These are phyloP conservation scores for Aspergillus asperescens DNA, from an alignment of 495 filamentous ascomycete species.

Conservation along the genomic window DNA sequence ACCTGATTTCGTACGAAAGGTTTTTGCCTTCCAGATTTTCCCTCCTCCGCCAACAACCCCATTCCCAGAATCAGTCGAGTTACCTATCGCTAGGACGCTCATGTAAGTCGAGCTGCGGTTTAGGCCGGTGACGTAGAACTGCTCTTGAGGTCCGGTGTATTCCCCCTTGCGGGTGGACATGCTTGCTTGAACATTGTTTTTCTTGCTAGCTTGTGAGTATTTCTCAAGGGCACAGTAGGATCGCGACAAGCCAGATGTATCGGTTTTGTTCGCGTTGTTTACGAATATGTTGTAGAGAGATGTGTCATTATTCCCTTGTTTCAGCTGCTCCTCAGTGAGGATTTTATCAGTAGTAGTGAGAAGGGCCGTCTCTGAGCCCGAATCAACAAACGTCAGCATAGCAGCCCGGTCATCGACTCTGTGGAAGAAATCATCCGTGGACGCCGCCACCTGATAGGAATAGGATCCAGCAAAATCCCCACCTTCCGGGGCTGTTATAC, in stretches of 20 bases:
- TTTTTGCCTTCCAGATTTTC: conserved; percentile 59
- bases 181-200: conserved; percentile 49
- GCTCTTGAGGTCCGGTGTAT: conserved; percentile 64
- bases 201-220: conserved; percentile 56
- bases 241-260: conserved; percentile 60
- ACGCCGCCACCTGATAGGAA: conserved; percentile 77
- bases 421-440: conserved; percentile 69
- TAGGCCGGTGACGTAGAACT: conserved; percentile 75
- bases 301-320: conserved; percentile 49
- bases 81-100: conserved; percentile 64
- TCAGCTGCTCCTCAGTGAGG: conserved; percentile 49
- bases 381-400: conserved; percentile 69
- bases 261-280: conserved; percentile 54
- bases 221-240: conserved; percentile 70
- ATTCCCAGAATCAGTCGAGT: conserved; percentile 44
- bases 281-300: conserved; percentile 77
- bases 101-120: conserved; percentile 64
- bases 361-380: conserved; percentile 69
- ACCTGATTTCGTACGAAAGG: conserved; percentile 75
- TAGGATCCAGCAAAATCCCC: conserved; percentile 56
- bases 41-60: conserved; percentile 62
- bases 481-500: conserved; percentile 61
- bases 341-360: conserved; percentile 61
- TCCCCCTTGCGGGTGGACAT: conserved; percentile 59
- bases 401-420: conserved; percentile 41